A percentile compares a stretch with the other conserved stretches of the same genome.
Conservation (phyloP, 2,329 filamentous ascomycete species). For the Epichloe elymi region DNA sequence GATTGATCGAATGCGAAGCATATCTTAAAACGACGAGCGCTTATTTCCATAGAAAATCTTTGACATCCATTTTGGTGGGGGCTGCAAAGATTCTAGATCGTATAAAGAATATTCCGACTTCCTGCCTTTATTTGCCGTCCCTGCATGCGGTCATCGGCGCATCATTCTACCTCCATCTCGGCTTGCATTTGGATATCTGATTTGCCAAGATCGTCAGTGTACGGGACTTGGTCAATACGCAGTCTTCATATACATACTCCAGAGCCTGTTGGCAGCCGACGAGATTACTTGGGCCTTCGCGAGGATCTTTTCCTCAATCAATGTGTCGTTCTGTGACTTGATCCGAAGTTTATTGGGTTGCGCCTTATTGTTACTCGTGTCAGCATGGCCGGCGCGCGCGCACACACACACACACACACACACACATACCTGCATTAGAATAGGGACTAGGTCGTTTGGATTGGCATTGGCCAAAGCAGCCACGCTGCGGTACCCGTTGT, state of each 20-base stretch:
- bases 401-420: neutral
- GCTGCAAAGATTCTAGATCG: neutral
- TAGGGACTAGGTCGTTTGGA: conserved; percentile 51
- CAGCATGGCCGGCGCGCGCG: neutral
- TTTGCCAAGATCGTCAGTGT: neutral
- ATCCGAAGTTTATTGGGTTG: conserved; percentile 52
- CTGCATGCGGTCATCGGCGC: neutral
- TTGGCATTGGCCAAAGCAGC: conserved; percentile 57
- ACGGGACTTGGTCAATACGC: neutral
- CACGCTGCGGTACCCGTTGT: conserved; percentile 60
- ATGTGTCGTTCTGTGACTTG: conserved; percentile 40
- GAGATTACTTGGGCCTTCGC: conserved; percentile 56
- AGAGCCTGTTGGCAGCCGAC: conserved; percentile 54
- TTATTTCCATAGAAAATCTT: too few species aligned
- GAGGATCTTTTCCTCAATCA: conserved; percentile 50
- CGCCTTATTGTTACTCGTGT: conserved; percentile 28
- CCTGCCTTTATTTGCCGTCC: neutral
- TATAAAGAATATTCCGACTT: neutral
- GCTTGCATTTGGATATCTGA: conserved; percentile 38
- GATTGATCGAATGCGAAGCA: conserved; percentile 26
- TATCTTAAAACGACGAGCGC: too few species aligned
- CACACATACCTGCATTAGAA: conserved; percentile 52
- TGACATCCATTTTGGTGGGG: too few species aligned
- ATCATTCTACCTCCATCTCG: conserved; percentile 31
- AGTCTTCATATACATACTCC: conserved; percentile 36